phyloP scores from a whole-genome alignment of 164 flowering plant species.

The Nymphaea thermarum region DNA sequence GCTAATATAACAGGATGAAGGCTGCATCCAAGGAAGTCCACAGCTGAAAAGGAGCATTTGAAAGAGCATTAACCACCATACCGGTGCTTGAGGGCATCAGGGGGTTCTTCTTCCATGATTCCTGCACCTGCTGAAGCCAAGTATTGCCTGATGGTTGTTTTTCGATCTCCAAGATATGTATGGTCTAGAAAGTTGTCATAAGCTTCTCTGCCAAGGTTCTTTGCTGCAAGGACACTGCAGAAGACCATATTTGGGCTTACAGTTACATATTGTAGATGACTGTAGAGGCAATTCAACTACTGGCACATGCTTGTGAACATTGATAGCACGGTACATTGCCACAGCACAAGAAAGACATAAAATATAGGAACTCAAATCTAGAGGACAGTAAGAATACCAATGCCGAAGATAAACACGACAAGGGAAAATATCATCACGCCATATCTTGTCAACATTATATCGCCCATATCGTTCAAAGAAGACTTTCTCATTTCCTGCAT shows the following conservation, averaged over 20 bases:
- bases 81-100: conserved; percentile 5
- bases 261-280: neutral
- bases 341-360: neutral
- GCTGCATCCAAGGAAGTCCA: neutral
- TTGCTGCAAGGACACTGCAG: conserved; percentile 7
- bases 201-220: conserved; percentile 5
- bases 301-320: neutral
- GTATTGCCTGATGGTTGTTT: conserved; percentile 6
- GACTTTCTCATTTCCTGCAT: conserved; percentile 62
- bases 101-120: conserved; percentile 12
- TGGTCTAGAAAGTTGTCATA: conserved; percentile 7
- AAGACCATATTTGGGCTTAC: neutral
- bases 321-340: neutral
- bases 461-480: conserved; percentile 68
- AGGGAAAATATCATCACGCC: conserved; percentile 87
- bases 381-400: conserved; percentile 35
- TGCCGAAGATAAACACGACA: conserved; percentile 90
- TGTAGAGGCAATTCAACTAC: neutral
- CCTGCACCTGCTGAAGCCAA: conserved; percentile 7
- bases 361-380: neutral
- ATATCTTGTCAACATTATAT: conserved; percentile 56
- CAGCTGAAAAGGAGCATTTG: neutral
- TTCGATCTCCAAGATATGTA: conserved; percentile 9
- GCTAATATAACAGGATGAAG: too few species aligned
- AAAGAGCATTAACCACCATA: conserved; percentile 5